Base-by-base conservation (phyloP, 208 protist species). In the Acanthamoeba castellanii region DNA sequence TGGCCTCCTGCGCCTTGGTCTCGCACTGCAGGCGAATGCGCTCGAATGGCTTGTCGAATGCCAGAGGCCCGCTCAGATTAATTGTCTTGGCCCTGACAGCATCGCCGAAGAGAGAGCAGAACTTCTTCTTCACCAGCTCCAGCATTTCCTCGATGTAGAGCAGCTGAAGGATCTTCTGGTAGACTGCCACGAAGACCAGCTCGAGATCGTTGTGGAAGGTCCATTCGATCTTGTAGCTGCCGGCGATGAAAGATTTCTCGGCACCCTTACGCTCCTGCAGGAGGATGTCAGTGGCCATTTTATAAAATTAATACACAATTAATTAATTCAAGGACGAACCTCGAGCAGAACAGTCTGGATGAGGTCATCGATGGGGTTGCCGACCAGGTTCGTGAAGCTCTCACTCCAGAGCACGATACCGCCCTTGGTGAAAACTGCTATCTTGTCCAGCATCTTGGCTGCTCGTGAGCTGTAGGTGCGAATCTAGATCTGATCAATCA, bases 341-440 rank as follows among this genome's bases (percentile, higher is more conserved):
- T 99, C 98, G 57, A 99, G 96, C 37, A 99, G 96, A 25, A 99
- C 98, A 8, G 98, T 98, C 74, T 98, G 96, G 89, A 99, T 98
- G 32, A 99, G 95, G 37, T 95, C 95, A 95, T 99, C 99, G 27
- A 99, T 97, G 76, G 98, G 98, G 18, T 96, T 96, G 14, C 98
- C 98, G 13, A 97, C 96, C 16, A 98, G 92, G 78, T 30, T 61
- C 32, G 95, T 92, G 47, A 95, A 94, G 72, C 97, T 97, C 16
- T 94, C 95, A 74, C 95, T 98, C 98, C 98, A 99, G 16, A 99
- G 95, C 59, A 99, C 98, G 34, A 98, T 94, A 27, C 99, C 99
- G 74, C 98, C 98, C 92, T 98, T 98, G 88, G 98, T 98, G 61
- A 99, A 96, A 50, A 99, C 98, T 22, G 97, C 97, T 50, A 99